Evolutionary conservation across 2,329 filamentous ascomycete species (phyloP).

Genomic region (Paracamarosporium sp.): DNA sequence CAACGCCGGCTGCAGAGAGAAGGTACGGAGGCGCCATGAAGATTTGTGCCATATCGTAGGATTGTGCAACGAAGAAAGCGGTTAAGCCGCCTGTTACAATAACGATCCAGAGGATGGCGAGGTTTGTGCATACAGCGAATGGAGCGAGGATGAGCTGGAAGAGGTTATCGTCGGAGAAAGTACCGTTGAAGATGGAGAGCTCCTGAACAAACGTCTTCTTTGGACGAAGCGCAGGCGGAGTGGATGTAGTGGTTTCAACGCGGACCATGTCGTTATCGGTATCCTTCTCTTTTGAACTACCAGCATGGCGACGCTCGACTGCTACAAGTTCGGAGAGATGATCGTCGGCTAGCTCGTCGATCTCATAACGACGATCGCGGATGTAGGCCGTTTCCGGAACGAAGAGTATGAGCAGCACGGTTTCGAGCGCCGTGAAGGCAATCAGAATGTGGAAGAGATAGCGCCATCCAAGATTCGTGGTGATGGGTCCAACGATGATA

Average conservation of each 20-base stretch:
- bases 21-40: constrained; percentile 58
- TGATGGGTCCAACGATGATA: constrained; percentile 45
- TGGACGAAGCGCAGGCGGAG: constrained; percentile 21
- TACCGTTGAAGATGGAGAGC: constrained; percentile 49
- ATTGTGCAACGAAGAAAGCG: constrained; percentile 53
- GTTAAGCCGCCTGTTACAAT: constrained; percentile 53
- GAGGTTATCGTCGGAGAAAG: constrained; percentile 46
- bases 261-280: constrained; percentile 21
- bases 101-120: constrained; percentile 59
- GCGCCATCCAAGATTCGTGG: constrained; percentile 43
- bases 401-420: constrained; percentile 55
- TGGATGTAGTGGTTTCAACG: constrained; percentile 26
- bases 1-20: constrained; percentile 49
- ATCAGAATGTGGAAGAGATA: constrained; percentile 57
- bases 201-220: constrained; percentile 48
- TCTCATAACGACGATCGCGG: constrained; percentile 45
- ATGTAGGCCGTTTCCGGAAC: constrained; percentile 60
- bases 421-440: constrained; percentile 54
- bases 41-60: constrained; percentile 54
- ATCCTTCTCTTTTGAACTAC: constrained; percentile 9
- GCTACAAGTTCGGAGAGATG: constrained; percentile 35
- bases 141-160: constrained; percentile 51
- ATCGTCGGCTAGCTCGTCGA: constrained; percentile 36
- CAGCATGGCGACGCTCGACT: constrained; percentile 27
- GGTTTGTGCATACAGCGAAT: constrained; percentile 58